These are phyloP conservation scores for Entamoeba invadens DNA, from an alignment of 208 protist genomes.

Conservation along the genomic window DNA sequence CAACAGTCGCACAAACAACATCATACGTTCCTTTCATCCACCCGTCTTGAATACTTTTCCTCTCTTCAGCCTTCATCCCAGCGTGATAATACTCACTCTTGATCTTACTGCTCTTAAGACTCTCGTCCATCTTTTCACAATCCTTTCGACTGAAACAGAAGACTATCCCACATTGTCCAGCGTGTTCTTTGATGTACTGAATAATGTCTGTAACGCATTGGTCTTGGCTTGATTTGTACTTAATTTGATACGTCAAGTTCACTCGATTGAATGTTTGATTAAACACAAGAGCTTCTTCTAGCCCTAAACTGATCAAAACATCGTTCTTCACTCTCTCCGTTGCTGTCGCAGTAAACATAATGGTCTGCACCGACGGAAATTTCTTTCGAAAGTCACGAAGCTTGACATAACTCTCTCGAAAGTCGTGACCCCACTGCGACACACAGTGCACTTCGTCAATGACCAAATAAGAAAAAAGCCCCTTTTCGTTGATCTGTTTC, in stretches of 20 bases:
- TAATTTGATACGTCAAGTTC: slow-evolving; percentile 17
- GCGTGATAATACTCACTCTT: slow-evolving; percentile 40
- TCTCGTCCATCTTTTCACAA: background rate
- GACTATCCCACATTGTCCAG: background rate
- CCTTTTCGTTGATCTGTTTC: background rate
- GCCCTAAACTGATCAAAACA: slow-evolving; percentile 21
- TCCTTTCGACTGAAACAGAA: background rate
- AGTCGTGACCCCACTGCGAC: slow-evolving; percentile 45
- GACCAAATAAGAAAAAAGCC: background rate
- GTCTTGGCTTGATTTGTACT: background rate
- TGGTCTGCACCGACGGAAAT: slow-evolving; percentile 36
- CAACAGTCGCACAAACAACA: slow-evolving; percentile 34
- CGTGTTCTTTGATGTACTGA: background rate
- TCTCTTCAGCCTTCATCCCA: slow-evolving; percentile 2
- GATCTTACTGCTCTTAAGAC: background rate
- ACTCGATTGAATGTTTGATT: slow-evolving; percentile 37
- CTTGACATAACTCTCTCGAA: slow-evolving; percentile 13
- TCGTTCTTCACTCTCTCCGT: slow-evolving; percentile 32
- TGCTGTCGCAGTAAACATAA: slow-evolving; percentile 46
- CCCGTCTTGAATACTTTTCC: background rate
- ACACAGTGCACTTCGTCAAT: slow-evolving; percentile 40
- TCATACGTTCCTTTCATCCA: background rate
- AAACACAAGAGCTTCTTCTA: slow-evolving; percentile 25
- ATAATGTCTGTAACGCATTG: background rate
- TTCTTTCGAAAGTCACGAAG: background rate